These are phyloP conservation scores for Achlya hypogyna DNA, from an alignment of 352 stramenopile species.

Conservation along the genomic window DNA sequence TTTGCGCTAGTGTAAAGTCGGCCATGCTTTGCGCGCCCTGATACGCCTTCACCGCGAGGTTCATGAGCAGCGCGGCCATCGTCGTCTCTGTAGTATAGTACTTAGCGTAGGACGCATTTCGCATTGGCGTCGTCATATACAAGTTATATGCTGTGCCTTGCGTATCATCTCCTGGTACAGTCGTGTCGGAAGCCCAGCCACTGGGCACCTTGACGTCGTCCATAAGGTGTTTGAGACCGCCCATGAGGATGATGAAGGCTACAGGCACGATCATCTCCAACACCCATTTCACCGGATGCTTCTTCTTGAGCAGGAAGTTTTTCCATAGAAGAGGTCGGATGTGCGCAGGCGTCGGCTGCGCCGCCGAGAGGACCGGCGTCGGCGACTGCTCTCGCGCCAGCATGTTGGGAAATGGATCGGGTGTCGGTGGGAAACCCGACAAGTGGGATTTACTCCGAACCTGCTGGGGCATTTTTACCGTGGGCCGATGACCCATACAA, in stretches of 20 bases:
- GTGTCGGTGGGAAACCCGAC: too few species aligned
- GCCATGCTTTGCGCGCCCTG: slow-evolving; percentile 25
- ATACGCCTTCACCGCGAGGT: slow-evolving; percentile 28
- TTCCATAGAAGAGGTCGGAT: slow-evolving; percentile 58
- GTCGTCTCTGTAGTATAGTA: slow-evolving; percentile 44
- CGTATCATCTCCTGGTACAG: background rate
- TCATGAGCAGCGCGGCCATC: slow-evolving; percentile 42
- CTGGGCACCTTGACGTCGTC: slow-evolving; percentile 43
- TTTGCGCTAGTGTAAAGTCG: slow-evolving; percentile 13
- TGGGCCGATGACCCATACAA: background rate
- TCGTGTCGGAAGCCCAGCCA: slow-evolving; percentile 40
- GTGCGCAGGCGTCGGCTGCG: slow-evolving; percentile 8
- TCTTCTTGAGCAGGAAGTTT: slow-evolving; percentile 66
- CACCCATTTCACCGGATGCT: slow-evolving; percentile 39
- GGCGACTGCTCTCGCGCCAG: background rate
- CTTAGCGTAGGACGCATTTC: slow-evolving; percentile 5
- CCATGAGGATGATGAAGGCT: slow-evolving; percentile 59
- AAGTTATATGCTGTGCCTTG: slow-evolving; percentile 24
- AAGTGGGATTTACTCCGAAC: too few species aligned
- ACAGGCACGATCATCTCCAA: slow-evolving; percentile 52
- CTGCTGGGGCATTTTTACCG: too few species aligned
- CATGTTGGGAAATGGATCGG: slow-evolving; percentile 5
- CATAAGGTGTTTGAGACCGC: slow-evolving; percentile 38
- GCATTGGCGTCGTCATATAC: background rate
- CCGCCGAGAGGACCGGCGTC: background rate